phyloP scores from a whole-genome alignment of 768 basidiomycete genomes.

The Lentinula sp. region DNA sequence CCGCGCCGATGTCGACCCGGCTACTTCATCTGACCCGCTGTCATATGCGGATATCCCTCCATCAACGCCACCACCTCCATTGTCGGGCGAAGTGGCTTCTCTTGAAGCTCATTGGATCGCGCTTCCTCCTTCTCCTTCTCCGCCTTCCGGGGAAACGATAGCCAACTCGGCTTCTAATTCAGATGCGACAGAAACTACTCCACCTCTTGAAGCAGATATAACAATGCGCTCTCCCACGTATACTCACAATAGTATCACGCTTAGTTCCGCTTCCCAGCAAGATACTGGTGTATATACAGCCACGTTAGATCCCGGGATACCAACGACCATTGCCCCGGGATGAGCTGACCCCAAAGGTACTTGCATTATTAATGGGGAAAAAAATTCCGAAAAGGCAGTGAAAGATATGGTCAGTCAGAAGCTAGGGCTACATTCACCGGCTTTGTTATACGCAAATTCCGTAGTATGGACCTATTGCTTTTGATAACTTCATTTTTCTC shows the following conservation, averaged over 20 bases:
- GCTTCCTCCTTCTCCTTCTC: not conserved
- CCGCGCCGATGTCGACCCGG: not conserved
- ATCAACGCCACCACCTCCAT: not conserved
- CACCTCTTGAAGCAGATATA: not conserved
- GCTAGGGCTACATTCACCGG: not conserved
- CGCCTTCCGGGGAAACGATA: slow-evolving; percentile 3
- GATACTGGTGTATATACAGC: not conserved
- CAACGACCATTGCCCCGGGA: not conserved
- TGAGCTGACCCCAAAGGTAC: not conserved
- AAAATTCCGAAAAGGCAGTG: not conserved
- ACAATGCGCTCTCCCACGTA: not conserved
- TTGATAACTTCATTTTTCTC: not conserved
- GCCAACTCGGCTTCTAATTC: not conserved
- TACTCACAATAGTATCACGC: not conserved
- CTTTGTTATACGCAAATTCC: not conserved
- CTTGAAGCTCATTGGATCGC: not conserved
- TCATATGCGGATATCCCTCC: not conserved
- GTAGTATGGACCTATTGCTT: not conserved
- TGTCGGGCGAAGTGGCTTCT: not conserved
- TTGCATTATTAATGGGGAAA: not conserved
- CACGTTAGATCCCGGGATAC: not conserved
- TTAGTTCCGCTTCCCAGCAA: not conserved
- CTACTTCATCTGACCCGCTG: not conserved
- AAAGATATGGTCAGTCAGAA: not conserved
- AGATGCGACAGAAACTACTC: not conserved